Evolutionary conservation across 2,329 filamentous ascomycete genomes (phyloP).

Genomic region (Ceratocystis cubensis): DNA sequence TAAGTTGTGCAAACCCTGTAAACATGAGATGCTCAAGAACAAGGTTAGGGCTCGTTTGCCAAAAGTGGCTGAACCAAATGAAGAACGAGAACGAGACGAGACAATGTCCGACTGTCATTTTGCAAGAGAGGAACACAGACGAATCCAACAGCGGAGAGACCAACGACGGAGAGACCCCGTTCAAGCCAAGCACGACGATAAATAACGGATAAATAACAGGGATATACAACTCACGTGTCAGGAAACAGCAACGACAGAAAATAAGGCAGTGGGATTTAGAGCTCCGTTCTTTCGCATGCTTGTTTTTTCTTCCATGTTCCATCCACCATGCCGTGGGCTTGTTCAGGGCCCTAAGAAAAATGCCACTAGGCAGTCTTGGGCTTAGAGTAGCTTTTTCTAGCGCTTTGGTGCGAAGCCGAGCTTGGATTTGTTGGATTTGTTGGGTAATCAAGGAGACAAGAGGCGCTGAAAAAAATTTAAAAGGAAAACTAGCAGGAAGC

Average conservation of each 20-base stretch:
- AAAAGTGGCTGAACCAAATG: neutral
- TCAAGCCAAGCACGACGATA: no score
- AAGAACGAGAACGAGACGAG: neutral
- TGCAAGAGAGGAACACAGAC: neutral
- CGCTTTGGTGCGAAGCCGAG: neutral
- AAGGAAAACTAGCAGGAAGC: neutral
- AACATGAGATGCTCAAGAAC: neutral
- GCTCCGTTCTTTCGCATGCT: neutral
- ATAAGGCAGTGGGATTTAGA: neutral
- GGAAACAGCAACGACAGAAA: neutral
- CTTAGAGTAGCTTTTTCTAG: neutral
- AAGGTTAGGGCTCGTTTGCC: neutral
- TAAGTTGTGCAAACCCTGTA: neutral
- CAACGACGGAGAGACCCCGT: no score
- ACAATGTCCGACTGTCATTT: neutral
- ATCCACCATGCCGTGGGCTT: neutral
- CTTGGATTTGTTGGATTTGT: no score
- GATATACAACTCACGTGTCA: neutral
- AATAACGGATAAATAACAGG: no score
- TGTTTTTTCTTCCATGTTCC: neutral
- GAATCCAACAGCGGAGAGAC: no score
- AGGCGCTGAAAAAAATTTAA: neutral
- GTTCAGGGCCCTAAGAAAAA: neutral
- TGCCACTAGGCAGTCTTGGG: neutral
- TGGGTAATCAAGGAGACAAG: neutral